Evolutionary conservation across 805 yeast genomes (phyloP), one percentile per base, ranked within the genome.

Genomic region (Starmerella asiatica): DNA sequence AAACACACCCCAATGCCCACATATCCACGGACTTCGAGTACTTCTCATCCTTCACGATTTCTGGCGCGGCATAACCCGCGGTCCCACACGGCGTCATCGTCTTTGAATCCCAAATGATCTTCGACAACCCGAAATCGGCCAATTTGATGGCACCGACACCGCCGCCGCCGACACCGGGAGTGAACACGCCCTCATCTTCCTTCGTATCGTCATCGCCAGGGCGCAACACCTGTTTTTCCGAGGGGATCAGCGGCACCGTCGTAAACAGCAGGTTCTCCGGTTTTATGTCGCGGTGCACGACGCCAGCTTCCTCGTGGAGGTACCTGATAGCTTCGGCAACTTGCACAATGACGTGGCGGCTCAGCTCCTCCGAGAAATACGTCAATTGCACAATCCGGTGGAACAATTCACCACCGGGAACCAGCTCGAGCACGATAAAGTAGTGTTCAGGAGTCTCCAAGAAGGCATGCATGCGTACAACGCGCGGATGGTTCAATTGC

Each of bases 71-170:
- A 56, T 91, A 91, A 3, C 97, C 97, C 15, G 91, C 95, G 1
- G 98, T 91, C 37, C 98, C 98, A 62, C 98, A 91, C 0, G 98
- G 98, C 0, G 98, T 91, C 69, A 84, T 83, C 18, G 96, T 82
- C 52, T 81, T 81, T 36, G 77, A 71, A 53, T 79, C 82, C 76
- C 85, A 79, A 24, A 88, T 75, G 55, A 85, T 82, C 60, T 91
- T 91, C 3, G 94, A 83, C 16, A 91, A 64, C 0, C 98, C 98
- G 61, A 91, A 91, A 60, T 91, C 98, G 1, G 97, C 97, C 38
- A 91, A 65, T 58, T 88, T 88, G 26, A 91, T 85, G 14, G 64
- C 52, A 7, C 97, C 98, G 49, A 91, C 79, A 12, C 86, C 82
- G 39, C 95, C 98, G 34, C 93, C 94, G 26, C 98, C 98, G 17